Base-by-base conservation (phyloP, 2,329 filamentous ascomycete genomes). In the Colletotrichum sp. region DNA sequence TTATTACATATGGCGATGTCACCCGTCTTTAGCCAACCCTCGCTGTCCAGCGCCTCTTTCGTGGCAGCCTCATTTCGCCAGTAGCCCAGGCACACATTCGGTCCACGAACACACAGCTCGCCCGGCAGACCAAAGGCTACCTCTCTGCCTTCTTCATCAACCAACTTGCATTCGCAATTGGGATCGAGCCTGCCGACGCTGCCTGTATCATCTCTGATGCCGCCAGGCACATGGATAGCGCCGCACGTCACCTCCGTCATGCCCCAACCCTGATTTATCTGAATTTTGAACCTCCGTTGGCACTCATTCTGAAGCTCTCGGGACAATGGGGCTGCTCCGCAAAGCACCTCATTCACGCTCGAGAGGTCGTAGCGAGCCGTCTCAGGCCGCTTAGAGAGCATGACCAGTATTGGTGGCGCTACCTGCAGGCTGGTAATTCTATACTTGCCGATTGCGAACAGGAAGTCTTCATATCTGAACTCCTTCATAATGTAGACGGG, bases 1-100 rank as follows among this genome's bases (percentile, higher is more conserved):
- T 87, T 77, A 73, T 92, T 86, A 65, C 86, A 83, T 57, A 88
- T 84, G 1, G 88, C 89, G 67, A 92, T 83, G 79, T 92, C 91
- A 0, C 92, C 92, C 1, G 91, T 93, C 81, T 87, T 89, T 73
- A 93, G 81, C 90, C 91, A 93, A 1, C 90, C 89, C 61, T 91
- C 89, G 1, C 78, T 61, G 5, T 87, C 88, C 18, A 91, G 71
- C 3, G 85, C 87, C 72, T 91, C 89, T 48, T 78, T 82, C 0
- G 91, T 92, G 4, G 90, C 90, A 21, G 86, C 85, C 2, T 89
- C 87, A 77, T 91, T 92, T 64, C 85, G 83, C 90, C 90, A 92
- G 79, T 92, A 93, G 5, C 90, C 87, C 77, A 91, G 87, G 83
- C 90, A 91, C 6, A 92, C 83, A 60, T 91, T 90, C 5, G 91